Evolutionary conservation across 257 asterid species (phyloP).

Genomic region (Cinchona pubescens): DNA sequence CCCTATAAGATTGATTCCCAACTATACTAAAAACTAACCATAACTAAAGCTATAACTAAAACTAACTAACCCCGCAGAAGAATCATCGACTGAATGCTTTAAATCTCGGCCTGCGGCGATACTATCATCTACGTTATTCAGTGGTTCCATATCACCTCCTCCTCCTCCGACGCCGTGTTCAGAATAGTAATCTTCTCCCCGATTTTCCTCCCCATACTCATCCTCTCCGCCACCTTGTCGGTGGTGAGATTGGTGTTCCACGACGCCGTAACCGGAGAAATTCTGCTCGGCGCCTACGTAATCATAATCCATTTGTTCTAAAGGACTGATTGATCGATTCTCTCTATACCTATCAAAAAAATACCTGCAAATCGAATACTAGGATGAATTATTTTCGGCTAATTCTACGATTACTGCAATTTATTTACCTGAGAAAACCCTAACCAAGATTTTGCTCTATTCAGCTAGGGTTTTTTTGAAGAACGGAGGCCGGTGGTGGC

Average conservation of each 20-base stretch:
- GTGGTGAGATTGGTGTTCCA: conserved; percentile 44
- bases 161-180: conserved; percentile 22
- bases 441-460: conserved; percentile 29
- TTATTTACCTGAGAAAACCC: conserved; percentile 23
- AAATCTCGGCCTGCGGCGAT: conserved; percentile 55
- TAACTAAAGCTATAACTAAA: conserved; percentile 28
- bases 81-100: conserved; percentile 68
- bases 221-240: conserved; percentile 20
- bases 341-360: conserved; percentile 51
- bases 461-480: conserved; percentile 37
- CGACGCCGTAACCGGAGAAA: conserved; percentile 61
- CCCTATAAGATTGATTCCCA: conserved; percentile 21
- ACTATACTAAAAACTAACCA: conserved; percentile 32
- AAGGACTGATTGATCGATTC: conserved; percentile 26
- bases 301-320: conserved; percentile 70
- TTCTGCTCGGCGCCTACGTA: conserved; percentile 70
- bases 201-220: conserved; percentile 61
- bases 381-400: conserved; percentile 34
- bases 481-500: not conserved
- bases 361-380: conserved; percentile 50
- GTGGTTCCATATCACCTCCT: conserved; percentile 32
- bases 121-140: conserved; percentile 79
- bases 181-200: conserved; percentile 58
- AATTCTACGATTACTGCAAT: conserved; percentile 20
- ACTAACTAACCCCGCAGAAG: conserved; percentile 98